Percentiles rank a stretch among this genome's conserved stretches.
Conservation (phyloP, 2,329 filamentous ascomycete genomes). For the Penicillium sclerotigenum region DNA sequence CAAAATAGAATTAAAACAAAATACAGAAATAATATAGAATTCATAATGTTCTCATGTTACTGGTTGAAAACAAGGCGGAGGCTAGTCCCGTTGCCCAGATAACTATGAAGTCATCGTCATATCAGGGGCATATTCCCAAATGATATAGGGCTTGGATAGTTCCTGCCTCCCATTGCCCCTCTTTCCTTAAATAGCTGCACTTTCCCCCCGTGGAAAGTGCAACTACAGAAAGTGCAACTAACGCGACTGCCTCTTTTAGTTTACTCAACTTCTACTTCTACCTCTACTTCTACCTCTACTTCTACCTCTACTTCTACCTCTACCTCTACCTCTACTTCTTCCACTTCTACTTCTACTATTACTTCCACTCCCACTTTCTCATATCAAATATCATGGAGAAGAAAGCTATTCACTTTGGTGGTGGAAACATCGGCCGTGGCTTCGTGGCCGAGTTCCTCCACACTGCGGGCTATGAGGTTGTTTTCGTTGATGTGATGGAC, state of each 20-base stretch:
- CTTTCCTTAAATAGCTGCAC: slow-evolving; percentile 5
- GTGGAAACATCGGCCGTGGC: slow-evolving; percentile 81
- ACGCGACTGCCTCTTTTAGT: neutral
- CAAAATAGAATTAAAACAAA: too few relatives aligned
- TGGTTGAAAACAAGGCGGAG: slow-evolving; percentile 24
- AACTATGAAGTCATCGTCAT: slow-evolving; percentile 26
- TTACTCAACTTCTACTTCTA: neutral
- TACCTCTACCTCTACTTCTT: neutral
- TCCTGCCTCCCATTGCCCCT: neutral
- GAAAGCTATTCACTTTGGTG: slow-evolving; percentile 81
- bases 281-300: neutral
- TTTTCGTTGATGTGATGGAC: slow-evolving; percentile 94
- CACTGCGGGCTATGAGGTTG: slow-evolving; percentile 90
- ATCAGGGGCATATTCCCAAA: neutral
- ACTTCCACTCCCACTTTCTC: neutral
- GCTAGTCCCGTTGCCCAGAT: slow-evolving; percentile 14
- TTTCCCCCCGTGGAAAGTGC: neutral
- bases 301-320: neutral
- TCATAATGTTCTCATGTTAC: slow-evolving; percentile 12
- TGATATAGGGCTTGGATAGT: neutral
- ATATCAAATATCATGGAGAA: slow-evolving; percentile 43
- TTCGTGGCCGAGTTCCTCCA: slow-evolving; percentile 91
- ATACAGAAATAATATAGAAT: neutral
- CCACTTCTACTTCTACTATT: neutral
- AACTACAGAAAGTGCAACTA: neutral